Conservation (phyloP, 2,329 filamentous ascomycete species). For the Dothiorella sarmentorum region DNA sequence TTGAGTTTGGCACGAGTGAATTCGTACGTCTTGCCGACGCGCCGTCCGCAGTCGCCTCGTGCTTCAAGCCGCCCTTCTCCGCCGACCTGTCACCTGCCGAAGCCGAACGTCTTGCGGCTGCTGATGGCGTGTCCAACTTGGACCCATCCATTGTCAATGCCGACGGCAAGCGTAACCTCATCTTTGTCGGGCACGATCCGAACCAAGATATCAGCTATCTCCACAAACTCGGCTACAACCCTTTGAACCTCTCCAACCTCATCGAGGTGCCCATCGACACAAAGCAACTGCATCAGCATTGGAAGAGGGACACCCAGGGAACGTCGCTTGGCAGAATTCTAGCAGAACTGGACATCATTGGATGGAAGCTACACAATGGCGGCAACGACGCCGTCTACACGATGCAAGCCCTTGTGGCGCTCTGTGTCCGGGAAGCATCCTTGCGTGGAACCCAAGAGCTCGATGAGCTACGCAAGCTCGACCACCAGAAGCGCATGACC, state of each 20-base stretch:
- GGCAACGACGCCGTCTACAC: conserved; percentile 84
- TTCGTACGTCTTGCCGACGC: conserved; percentile 49
- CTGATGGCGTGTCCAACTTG: not conserved
- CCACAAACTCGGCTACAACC: conserved; percentile 59
- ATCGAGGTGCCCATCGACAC: conserved; percentile 72
- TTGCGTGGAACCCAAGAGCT: conserved; percentile 31
- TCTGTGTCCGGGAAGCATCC: conserved; percentile 49
- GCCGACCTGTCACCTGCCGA: conserved; percentile 6
- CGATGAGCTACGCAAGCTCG: conserved; percentile 25
- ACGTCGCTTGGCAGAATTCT: conserved; percentile 62
- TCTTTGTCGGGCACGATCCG: conserved; percentile 78
- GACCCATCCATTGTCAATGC: conserved; percentile 20
- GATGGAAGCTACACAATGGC: conserved; percentile 74
- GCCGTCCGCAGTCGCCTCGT: conserved; percentile 47
- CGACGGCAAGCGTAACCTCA: conserved; percentile 54
- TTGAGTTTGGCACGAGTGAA: conserved; percentile 68
- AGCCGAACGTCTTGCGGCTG: not conserved
- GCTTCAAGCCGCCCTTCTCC: conserved; percentile 58
- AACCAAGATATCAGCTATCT: conserved; percentile 67
- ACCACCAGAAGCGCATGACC: conserved; percentile 27
- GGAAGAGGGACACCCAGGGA: conserved; percentile 52
- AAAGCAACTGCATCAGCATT: conserved; percentile 63
- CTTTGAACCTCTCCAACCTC: conserved; percentile 53
- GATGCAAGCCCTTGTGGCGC: conserved; percentile 66
- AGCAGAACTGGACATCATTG: conserved; percentile 58